Base-by-base conservation (phyloP, 2,329 filamentous ascomycete genomes). In the Cladorrhinum sp. region DNA sequence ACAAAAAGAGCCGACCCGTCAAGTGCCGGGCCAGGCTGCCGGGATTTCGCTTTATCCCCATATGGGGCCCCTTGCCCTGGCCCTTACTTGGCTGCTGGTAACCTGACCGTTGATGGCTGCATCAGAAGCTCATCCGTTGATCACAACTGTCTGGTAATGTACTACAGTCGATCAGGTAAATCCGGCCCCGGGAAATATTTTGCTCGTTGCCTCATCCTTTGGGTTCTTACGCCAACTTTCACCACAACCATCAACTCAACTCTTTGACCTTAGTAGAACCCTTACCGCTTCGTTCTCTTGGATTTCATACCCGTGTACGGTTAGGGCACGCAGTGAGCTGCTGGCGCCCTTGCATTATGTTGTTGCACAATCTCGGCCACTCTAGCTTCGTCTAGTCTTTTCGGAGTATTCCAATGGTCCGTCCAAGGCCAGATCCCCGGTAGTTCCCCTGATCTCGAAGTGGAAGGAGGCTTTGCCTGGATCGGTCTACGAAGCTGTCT, bases 381-480 rank as follows among this genome's bases (percentile, higher is more conserved):
- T 61, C 60, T 53, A 52, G 55, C 53, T 32, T 58, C 18, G 16
- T 54, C 52, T 62, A 45, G 54, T 49, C 22, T 59, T 23, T 32
- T 27, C 51, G 48, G 25, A 45, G 41, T 48, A 50, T 9, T 59
- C 63, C 62, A 64, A 64, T 66, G 25, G 59, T 49, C 13, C 8
- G 18, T 29, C 20, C 32, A 41, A 45, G 6, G 52, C 52, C 23
- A 45, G 10, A 13, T 8, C 22, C 41, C 32, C 32, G 52, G 1
- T 13, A 20, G 4, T 13, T 45, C 16, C 20, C 41, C 41, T 45
- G 41, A 45, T 5, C 41, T 45, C n/a, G n/a, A n/a, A n/a, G 41
- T 22, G 41, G 41, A 45, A 22, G n/a, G 8, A 18, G 3, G 3
- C 18, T 18, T 45, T 7, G n/a, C n/a, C 6, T 10, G 7, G 16